Conservation (phyloP, 768 basidiomycete species). For the Podaxis sp. region DNA sequence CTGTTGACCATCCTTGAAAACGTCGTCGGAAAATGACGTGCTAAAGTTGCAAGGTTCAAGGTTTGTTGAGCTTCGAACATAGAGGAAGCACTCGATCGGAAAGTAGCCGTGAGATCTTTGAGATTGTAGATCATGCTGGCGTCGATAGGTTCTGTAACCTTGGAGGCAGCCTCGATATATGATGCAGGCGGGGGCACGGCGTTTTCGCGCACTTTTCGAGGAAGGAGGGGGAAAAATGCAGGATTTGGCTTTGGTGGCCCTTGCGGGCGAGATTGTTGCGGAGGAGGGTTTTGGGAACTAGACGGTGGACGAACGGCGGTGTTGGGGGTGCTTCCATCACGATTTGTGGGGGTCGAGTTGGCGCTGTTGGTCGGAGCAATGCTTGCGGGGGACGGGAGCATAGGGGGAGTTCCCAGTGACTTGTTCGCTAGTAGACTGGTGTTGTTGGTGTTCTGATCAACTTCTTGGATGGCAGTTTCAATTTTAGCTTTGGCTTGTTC, state of each 20-base stretch:
- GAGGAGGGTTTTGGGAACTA: slow-evolving; percentile 26
- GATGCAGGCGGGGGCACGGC: slow-evolving; percentile 36
- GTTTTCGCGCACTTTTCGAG: slow-evolving; percentile 29
- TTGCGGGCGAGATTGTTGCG: slow-evolving; percentile 22
- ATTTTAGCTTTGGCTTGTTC: slow-evolving; percentile 33
- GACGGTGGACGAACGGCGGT: slow-evolving; percentile 28
- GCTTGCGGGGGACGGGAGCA: slow-evolving; percentile 78
- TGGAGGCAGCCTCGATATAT: slow-evolving; percentile 38
- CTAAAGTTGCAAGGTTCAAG: slow-evolving; percentile 63
- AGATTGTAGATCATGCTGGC: slow-evolving; percentile 37
- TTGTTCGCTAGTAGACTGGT: slow-evolving; percentile 29
- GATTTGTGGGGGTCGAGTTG: slow-evolving; percentile 71
- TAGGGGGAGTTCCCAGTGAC: slow-evolving; percentile 52
- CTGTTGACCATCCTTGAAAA: slow-evolving; percentile 70
- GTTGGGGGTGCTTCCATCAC: slow-evolving; percentile 52
- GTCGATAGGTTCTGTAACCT: slow-evolving; percentile 39
- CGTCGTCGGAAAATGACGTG: slow-evolving; percentile 70
- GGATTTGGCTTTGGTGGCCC: slow-evolving; percentile 23
- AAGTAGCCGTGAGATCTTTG: slow-evolving; percentile 36
- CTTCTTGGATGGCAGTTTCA: slow-evolving; percentile 34
- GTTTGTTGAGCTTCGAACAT: slow-evolving; percentile 46
- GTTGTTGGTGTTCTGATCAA: slow-evolving; percentile 23
- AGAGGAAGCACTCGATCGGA: slow-evolving; percentile 38
- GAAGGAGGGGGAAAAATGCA: slow-evolving; percentile 34
- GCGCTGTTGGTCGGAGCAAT: slow-evolving; percentile 64